Conservation (phyloP, 306 rosid genomes). For the Castanea crenata region DNA sequence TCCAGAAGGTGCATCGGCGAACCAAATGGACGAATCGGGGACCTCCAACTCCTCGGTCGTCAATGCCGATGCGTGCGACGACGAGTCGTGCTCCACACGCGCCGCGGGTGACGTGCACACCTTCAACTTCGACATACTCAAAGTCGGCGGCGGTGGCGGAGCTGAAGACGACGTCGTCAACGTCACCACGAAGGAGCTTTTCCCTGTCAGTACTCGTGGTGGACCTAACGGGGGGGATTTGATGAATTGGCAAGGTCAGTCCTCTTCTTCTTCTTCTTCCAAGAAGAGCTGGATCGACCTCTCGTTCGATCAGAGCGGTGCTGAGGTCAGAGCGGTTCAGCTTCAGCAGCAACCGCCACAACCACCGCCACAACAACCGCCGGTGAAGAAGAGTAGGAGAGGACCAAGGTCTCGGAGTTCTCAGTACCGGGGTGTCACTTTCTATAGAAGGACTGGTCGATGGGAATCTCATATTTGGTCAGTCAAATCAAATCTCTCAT, state of each 20-base stretch:
- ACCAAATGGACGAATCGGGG: constrained; percentile 87
- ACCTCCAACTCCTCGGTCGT: constrained; percentile 92
- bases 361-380: constrained; percentile 54
- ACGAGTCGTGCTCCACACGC: constrained; percentile 85
- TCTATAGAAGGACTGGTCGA: constrained; percentile 98
- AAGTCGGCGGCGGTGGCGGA: constrained; percentile 36
- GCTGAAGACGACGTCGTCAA: constrained; percentile 35
- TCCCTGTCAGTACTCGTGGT: constrained; percentile 42
- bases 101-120: constrained; percentile 55
- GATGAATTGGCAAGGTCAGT: constrained; percentile 48
- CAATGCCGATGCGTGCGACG: constrained; percentile 91
- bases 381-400: constrained; percentile 84
- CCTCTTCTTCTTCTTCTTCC: constrained; percentile 47
- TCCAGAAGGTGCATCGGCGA: constrained; percentile 53
- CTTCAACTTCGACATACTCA: constrained; percentile 78
- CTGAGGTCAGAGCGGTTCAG: constrained; percentile 44
- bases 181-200: constrained; percentile 65
- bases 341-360: constrained; percentile 44
- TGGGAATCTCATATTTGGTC: constrained; percentile 99
- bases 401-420: constrained; percentile 99
- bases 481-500: constrained; percentile 36
- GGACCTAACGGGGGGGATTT: constrained; percentile 31
- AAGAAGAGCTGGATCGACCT: constrained; percentile 68
- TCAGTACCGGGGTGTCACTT: constrained; percentile 97
- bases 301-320: constrained; percentile 46